Conservation (phyloP, 371 early-diverging fungal species). For the Mucor sp. region DNA sequence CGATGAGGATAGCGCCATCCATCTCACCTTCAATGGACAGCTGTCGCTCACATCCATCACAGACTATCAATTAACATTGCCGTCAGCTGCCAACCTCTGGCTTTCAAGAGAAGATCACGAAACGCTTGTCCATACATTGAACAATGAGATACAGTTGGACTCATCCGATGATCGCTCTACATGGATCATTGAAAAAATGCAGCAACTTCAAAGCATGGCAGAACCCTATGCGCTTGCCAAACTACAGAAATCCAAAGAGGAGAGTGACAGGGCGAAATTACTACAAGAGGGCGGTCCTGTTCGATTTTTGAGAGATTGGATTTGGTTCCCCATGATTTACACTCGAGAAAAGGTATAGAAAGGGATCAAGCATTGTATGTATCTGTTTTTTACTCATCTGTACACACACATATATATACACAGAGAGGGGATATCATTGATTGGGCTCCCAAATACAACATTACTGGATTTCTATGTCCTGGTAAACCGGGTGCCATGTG, state of each 20-base stretch:
- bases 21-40: conserved; percentile 7
- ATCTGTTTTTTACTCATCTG: no score
- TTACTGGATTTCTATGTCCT: conserved; percentile 47
- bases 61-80: conserved; percentile 18
- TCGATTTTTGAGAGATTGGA: conserved; percentile 40
- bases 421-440: conserved; percentile 46
- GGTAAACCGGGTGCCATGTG: conserved; percentile 48
- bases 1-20: neutral
- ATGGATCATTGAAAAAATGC: conserved; percentile 30
- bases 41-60: neutral
- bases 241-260: neutral
- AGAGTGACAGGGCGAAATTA: neutral
- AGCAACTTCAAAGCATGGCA: conserved; percentile 20
- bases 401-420: no score
- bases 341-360: conserved; percentile 49
- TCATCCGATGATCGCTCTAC: conserved; percentile 24
- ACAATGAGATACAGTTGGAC: conserved; percentile 6
- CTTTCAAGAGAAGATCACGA: conserved; percentile 34
- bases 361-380: no score
- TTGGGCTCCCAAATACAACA: conserved; percentile 44
- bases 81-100: conserved; percentile 32
- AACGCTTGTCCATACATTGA: conserved; percentile 12
- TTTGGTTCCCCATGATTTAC: conserved; percentile 55
- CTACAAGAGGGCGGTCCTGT: conserved; percentile 16
- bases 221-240: conserved; percentile 14